Conservation (phyloP, 441 rosid genomes). For the Cnidoscolus chayamansa region DNA sequence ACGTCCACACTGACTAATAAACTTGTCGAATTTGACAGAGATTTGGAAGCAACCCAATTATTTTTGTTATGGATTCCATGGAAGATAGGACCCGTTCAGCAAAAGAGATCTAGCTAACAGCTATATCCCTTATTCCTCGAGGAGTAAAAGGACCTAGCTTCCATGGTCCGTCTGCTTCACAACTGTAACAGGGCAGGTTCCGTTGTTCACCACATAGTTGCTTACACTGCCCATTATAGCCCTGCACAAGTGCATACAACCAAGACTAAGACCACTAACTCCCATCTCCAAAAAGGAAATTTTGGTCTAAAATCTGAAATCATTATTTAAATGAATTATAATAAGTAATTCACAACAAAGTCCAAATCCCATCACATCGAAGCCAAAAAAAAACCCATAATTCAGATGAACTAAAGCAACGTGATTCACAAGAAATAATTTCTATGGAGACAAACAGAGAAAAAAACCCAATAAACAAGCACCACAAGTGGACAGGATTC, state of each 20-base stretch:
- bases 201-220: slow-evolving; percentile 78
- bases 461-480: no score
- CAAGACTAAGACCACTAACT: neutral
- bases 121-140: no score
- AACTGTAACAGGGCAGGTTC: slow-evolving; percentile 80
- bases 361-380: neutral
- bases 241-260: slow-evolving; percentile 36
- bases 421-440: neutral
- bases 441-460: no score
- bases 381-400: neutral
- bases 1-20: neutral
- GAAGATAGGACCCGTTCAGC: no score
- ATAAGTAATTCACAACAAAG: no score
- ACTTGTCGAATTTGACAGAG: slow-evolving; percentile 1
- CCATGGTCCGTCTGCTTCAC: slow-evolving; percentile 51
- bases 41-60: neutral
- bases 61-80: neutral
- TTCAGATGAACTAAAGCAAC: neutral
- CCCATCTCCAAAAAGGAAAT: neutral
- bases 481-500: no score
- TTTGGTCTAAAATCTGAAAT: neutral
- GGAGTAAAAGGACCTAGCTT: neutral
- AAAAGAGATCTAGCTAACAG: no score
- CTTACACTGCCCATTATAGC: slow-evolving; percentile 91
- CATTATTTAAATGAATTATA: neutral